Base-by-base conservation (phyloP, 192 early-diverging fungal genomes). In the Backusella psychrophila region DNA sequence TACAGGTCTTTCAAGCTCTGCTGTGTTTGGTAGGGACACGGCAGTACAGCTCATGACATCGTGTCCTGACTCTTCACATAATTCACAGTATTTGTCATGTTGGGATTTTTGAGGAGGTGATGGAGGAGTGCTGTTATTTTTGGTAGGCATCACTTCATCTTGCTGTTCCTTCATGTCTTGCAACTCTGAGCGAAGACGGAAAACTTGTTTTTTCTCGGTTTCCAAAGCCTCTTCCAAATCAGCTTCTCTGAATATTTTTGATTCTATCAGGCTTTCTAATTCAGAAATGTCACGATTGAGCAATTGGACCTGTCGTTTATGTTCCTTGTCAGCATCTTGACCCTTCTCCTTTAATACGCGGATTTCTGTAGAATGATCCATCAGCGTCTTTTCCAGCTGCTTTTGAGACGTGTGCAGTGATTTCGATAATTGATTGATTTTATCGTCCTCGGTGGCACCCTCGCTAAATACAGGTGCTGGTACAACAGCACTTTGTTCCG, bases 201-300 rank as follows among this genome's bases (percentile, higher is more conserved):
- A 83, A 11, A 80, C 77, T 23, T 80, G 74, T 66, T 83, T 83
- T 56, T 81, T 81, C 52, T 90, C 86, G 17, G 72, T 56, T 67
- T 88, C 83, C 15, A 90, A 71, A 12, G 84, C 82, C 66, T 92
- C 88, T 73, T 90, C 91, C 3, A 92, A 78, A 71, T 94, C 93
- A 0, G 87, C 84, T 41, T 94, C 92, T 69, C 85, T 86, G 79
- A 94, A 94, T 35, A 91, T 88, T 77, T 90, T 92, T 80, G 90
- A 90, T 72, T 94, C 93, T 42, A 93, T 86, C 69, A 94, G 69
- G 23, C 87, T 84, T 71, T 93, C 93, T 38, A 92, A 75, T 38
- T 85, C 88, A 2, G 87, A 85, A 14, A 94, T 78, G 69, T 94
- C 92, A 63, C 91, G 89, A 69, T 91, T 88, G 21, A 93, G 78